phyloP scores from a whole-genome alignment of 805 yeast species.

The Yamadazyma sp. region DNA sequence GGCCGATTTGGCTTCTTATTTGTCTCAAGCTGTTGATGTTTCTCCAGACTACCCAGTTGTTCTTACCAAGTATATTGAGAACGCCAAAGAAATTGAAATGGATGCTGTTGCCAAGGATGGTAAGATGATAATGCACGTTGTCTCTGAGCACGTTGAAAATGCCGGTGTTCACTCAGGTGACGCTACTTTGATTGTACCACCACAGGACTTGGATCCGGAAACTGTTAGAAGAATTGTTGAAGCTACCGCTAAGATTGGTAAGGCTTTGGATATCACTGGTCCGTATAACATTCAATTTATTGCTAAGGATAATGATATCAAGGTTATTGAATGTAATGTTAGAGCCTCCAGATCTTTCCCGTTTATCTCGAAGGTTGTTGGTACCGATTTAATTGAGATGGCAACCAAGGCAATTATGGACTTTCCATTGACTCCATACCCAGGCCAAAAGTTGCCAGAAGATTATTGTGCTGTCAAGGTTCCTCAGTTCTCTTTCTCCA shows the following conservation, averaged over 20 bases:
- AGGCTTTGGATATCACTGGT: constrained; percentile 94
- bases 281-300: constrained; percentile 99
- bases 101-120: constrained; percentile 96
- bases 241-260: constrained; percentile 92
- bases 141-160: constrained; percentile 96
- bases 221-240: constrained; percentile 88
- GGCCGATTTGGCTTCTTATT: constrained; percentile 82
- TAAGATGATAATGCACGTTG: constrained; percentile 86
- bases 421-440: constrained; percentile 83
- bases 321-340: constrained; percentile 97
- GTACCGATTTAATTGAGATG: constrained; percentile 90
- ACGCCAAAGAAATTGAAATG: constrained; percentile 95
- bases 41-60: constrained; percentile 98
- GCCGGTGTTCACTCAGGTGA: constrained; percentile 99
- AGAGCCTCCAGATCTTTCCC: constrained; percentile 99
- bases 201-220: constrained; percentile 82
- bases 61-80: constrained; percentile 91
- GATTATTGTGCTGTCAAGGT: constrained; percentile 85
- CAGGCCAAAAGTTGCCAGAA: constrained; percentile 82
- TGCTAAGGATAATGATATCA: constrained; percentile 59
- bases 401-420: constrained; percentile 90
- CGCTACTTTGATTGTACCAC: constrained; percentile 93
- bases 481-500: constrained; percentile 97
- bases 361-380: constrained; percentile 95
- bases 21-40: constrained; percentile 94